Base-by-base conservation (phyloP, 2,329 filamentous ascomycete species). In the Lachnellula occidentalis region DNA sequence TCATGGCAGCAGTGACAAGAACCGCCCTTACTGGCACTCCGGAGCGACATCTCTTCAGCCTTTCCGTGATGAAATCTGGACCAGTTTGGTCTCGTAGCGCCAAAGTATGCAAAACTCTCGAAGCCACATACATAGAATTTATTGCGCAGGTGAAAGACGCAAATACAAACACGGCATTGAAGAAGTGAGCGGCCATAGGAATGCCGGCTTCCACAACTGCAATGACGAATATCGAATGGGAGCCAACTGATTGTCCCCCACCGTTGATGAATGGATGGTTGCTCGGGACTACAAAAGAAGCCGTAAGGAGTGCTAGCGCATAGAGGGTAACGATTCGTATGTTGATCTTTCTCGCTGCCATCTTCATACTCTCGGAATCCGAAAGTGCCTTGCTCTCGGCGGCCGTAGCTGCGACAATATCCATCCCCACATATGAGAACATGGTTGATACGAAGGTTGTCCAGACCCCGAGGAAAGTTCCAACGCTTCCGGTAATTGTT, bases 201-300 rank as follows among this genome's bases (percentile, higher is more conserved):
- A 73, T 61, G 1, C 70, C 70, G 3, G 70, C 70, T 56, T 72
- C 67, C 15, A 73, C 69, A 1, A 66, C 69, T 4, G 70, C 71
- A 19, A 73, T 71, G 47, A 72, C 61, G 50, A 73, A 74, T 19
- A 72, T 58, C 1, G 72, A 72, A 45, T 69, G 65, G 0, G 62
- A 59, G 11, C 68, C 68, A 17, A 68, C 64, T 1, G 72, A 73
- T 47, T 71, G 66, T 2, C 66, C 70, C 5, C 64, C 58, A 24
- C 72, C 72, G 52, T 74, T 74, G 45, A 75, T 65, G 50, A 74
- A 73, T 4, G 69, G 67, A 53, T 73, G 71, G 27, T 72, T 64
- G 49, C 55, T 60, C 4, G 71, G 71, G 2, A 73, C 71, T 19
- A 71, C 64, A 19, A 72, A 74, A 8, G 63, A 66, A 9, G 60